A percentile compares a stretch with the other conserved stretches of the same genome.
phyloP scores from a whole-genome alignment of 75 land plant species.

The Pinus taeda region DNA sequence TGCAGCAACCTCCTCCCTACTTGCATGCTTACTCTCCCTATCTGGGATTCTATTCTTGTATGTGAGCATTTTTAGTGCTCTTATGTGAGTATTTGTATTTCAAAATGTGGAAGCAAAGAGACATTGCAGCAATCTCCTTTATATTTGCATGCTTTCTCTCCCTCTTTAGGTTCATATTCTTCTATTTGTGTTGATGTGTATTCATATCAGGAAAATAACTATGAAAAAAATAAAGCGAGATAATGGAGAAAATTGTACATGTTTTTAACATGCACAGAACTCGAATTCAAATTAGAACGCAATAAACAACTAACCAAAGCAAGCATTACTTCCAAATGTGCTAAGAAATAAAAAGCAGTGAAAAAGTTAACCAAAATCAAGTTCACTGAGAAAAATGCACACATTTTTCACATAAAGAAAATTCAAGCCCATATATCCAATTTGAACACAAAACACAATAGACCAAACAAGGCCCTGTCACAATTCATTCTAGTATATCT shows the following conservation, averaged over 20 bases:
- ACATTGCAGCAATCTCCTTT: no score
- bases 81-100: no score
- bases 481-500: neutral
- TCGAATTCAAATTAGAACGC: neutral
- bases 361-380: neutral
- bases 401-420: neutral
- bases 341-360: no score
- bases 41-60: no score
- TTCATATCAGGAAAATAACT: neutral
- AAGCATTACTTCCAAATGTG: neutral
- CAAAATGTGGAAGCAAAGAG: no score
- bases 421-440: neutral
- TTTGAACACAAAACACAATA: neutral
- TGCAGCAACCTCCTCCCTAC: no score
- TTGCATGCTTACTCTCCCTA: no score
- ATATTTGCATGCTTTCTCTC: no score
- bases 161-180: no score
- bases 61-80: no score
- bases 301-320: neutral
- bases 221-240: neutral
- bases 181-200: no score
- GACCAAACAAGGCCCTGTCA: neutral
- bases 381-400: no score
- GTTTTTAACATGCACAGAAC: neutral
- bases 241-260: neutral